phyloP scores from a whole-genome alignment of 805 yeast species.

The Starmerella cellae region DNA sequence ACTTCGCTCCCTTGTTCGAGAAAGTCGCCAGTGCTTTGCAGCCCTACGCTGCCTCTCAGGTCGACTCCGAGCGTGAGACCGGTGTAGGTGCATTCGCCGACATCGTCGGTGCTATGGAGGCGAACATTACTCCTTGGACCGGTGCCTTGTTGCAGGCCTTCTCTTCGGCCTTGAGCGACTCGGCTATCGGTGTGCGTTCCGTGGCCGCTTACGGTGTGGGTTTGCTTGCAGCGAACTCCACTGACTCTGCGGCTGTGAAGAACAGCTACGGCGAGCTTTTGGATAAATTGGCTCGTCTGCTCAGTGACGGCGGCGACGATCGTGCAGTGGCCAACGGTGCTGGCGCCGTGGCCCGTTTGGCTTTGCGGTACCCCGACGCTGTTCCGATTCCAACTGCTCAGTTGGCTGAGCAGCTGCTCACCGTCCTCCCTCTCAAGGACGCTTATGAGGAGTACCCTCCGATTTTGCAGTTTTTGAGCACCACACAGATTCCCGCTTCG shows the following conservation, averaged over 20 bases:
- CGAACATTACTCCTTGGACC: constrained; percentile 45
- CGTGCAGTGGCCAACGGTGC: constrained; percentile 87
- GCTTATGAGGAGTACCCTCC: constrained; percentile 91
- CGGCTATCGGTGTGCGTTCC: constrained; percentile 70
- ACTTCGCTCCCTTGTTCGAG: constrained; percentile 67
- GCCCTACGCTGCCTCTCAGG: constrained; percentile 35
- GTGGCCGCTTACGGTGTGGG: constrained; percentile 96
- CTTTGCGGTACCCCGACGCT: constrained; percentile 47
- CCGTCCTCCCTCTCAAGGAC: constrained; percentile 71
- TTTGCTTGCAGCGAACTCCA: constrained; percentile 43
- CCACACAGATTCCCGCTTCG: constrained; percentile 7
- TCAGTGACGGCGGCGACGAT: constrained; percentile 63
- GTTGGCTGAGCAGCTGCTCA: constrained; percentile 58
- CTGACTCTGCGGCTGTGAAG: constrained; percentile 38
- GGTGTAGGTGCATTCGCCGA: constrained; percentile 88
- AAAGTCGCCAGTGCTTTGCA: constrained; percentile 47
- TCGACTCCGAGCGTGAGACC: constrained; percentile 62
- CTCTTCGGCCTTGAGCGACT: constrained; percentile 53
- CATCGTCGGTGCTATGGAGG: constrained; percentile 61
- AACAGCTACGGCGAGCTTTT: constrained; percentile 56
- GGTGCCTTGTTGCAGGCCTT: constrained; percentile 55
- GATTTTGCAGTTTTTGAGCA: constrained; percentile 62
- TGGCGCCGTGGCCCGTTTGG: constrained; percentile 93
- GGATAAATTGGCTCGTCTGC: constrained; percentile 51
- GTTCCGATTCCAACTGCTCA: constrained; percentile 61